Percentiles rank a stretch among this genome's conserved stretches.
Conservation (phyloP, 1,139 yeast species). For the Taphrina sp. region DNA sequence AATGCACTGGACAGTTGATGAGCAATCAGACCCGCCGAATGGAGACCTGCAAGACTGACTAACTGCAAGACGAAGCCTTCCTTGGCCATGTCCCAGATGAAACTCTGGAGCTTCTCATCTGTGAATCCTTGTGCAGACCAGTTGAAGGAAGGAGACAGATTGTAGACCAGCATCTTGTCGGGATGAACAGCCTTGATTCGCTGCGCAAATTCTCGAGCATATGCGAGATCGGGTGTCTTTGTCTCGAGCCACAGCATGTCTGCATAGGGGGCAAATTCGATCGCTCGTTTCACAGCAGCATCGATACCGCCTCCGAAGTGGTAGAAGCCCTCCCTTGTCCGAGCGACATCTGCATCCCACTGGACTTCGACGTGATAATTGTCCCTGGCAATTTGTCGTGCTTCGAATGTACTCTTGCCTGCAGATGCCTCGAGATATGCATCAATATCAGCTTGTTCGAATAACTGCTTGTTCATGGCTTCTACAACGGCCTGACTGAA, state of each 20-base stretch:
- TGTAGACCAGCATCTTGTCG: constrained; percentile 58
- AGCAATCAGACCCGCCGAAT: constrained; percentile 53
- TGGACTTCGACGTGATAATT: constrained; percentile 45
- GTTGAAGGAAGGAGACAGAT: constrained; percentile 59
- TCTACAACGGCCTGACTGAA: constrained; percentile 51
- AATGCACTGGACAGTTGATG: constrained; percentile 29
- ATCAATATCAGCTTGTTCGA: constrained; percentile 45
- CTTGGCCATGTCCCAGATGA: constrained; percentile 57
- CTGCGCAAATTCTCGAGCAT: constrained; percentile 53
- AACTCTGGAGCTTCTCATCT: constrained; percentile 50
- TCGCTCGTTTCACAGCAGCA: constrained; percentile 55
- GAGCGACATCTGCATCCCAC: constrained; percentile 54
- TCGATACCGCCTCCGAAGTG: constrained; percentile 54
- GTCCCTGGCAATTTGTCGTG: constrained; percentile 44
- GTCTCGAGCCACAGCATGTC: constrained; percentile 62
- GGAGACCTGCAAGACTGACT: constrained; percentile 58
- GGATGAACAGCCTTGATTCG: constrained; percentile 52
- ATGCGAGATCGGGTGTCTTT: constrained; percentile 54
- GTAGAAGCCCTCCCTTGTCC: constrained; percentile 59
- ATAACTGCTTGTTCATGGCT: constrained; percentile 41
- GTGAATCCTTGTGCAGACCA: constrained; percentile 58
- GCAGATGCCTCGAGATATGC: constrained; percentile 41
- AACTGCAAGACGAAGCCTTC: constrained; percentile 56
- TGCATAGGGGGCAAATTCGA: constrained; percentile 57
- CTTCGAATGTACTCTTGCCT: constrained; percentile 44